These are phyloP conservation scores for Botrytis fabae DNA, from an alignment of 2,329 filamentous ascomycete genomes.

Conservation along the genomic window DNA sequence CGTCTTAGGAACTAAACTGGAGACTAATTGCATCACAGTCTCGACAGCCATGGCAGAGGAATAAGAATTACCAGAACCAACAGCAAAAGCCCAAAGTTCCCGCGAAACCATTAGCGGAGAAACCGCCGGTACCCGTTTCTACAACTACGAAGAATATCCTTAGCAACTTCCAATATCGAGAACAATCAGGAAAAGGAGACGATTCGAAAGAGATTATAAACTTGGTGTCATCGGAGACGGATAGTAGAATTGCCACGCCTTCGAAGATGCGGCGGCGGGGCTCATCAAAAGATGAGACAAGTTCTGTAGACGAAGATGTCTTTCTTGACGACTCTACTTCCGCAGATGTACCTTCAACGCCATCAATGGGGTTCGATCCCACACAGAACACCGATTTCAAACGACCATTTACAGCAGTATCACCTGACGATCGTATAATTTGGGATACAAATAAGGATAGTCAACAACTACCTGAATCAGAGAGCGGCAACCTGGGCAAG, in stretches of 20 bases:
- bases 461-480: constrained; percentile 46
- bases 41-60: constrained; percentile 36
- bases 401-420: constrained; percentile 49
- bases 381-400: constrained; percentile 19
- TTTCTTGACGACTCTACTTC: not conserved
- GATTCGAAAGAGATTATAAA: constrained; percentile 31
- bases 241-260: constrained; percentile 35
- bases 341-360: constrained; percentile 46
- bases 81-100: constrained; percentile 24
- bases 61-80: constrained; percentile 38
- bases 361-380: constrained; percentile 50
- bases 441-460: constrained; percentile 56
- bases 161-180: constrained; percentile 55
- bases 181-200: constrained; percentile 31
- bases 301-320: not conserved
- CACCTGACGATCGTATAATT: constrained; percentile 61
- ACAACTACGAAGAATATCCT: constrained; percentile 62
- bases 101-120: constrained; percentile 36
- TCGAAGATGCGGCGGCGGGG: constrained; percentile 4
- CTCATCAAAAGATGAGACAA: constrained; percentile 6
- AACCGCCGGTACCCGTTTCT: constrained; percentile 44
- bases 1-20: not conserved
- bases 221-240: constrained; percentile 27
- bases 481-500: constrained; percentile 44
- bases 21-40: constrained; percentile 27